Percentiles rank a stretch among this genome's conserved stretches.
Evolutionary conservation across 2,329 filamentous ascomycete genomes (phyloP).

Genomic region (Parasarocladium wereldwijsianum): DNA sequence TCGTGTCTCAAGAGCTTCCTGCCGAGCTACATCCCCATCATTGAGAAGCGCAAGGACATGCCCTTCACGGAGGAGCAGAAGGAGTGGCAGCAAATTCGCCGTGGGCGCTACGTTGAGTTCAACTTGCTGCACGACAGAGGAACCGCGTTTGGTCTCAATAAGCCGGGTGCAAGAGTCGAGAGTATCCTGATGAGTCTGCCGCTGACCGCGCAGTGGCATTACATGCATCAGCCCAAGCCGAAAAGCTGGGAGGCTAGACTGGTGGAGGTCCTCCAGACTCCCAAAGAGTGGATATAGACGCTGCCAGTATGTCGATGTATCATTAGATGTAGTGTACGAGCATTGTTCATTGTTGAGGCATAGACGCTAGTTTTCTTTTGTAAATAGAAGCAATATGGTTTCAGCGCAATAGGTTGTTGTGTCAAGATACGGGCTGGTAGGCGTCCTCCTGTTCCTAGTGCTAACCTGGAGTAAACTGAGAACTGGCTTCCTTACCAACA

Average conservation of each 20-base stretch:
- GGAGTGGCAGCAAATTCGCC: constrained; percentile 87
- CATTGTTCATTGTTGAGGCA: too few relatives aligned
- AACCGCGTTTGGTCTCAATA: constrained; percentile 86
- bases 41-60: constrained; percentile 83
- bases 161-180: constrained; percentile 80
- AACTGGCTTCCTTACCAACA: neutral
- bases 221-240: constrained; percentile 78
- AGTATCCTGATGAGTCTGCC: constrained; percentile 97
- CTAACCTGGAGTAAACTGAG: too few relatives aligned
- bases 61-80: constrained; percentile 75
- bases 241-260: constrained; percentile 66
- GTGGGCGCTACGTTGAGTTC: constrained; percentile 96
- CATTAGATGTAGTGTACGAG: constrained; percentile 5
- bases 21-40: constrained; percentile 79
- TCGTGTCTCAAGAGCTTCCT: constrained; percentile 78
- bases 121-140: constrained; percentile 95
- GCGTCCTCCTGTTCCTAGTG: too few relatives aligned
- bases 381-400: neutral
- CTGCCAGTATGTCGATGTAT: too few relatives aligned
- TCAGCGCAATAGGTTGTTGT: too few relatives aligned
- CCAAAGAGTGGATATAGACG: constrained; percentile 50
- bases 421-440: too few relatives aligned
- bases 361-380: too few relatives aligned
- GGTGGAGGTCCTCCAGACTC: constrained; percentile 53
- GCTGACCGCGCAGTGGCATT: constrained; percentile 83